phyloP scores from a whole-genome alignment of 164 flowering plant species.

The Cinnamomum chago region DNA sequence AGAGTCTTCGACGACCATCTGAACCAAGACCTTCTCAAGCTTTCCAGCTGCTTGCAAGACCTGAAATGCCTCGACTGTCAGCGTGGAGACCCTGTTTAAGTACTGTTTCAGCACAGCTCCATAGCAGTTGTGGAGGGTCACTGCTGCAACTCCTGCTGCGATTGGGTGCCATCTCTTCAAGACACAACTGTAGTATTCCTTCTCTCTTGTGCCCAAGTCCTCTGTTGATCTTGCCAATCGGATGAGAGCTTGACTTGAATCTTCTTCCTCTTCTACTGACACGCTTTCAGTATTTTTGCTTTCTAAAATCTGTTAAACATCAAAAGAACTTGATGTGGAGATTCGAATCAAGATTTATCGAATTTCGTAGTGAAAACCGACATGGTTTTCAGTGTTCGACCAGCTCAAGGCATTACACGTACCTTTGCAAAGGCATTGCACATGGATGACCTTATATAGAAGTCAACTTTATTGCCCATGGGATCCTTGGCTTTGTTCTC shows the following conservation, averaged over 20 bases:
- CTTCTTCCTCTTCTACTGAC: constrained; percentile 21
- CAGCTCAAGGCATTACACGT: not conserved
- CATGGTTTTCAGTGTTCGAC: no score
- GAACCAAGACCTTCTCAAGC: constrained; percentile 73
- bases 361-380: no score
- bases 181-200: constrained; percentile 62
- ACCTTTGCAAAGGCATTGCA: constrained; percentile 78
- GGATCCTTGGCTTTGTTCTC: constrained; percentile 27
- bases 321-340: not conserved
- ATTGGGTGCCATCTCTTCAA: constrained; percentile 77
- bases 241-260: constrained; percentile 41
- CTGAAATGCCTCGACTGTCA: constrained; percentile 42
- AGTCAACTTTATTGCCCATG: constrained; percentile 48
- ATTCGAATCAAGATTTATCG: no score
- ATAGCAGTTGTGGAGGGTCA: constrained; percentile 75
- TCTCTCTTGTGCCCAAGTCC: constrained; percentile 67
- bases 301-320: constrained; percentile 44
- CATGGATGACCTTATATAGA: constrained; percentile 63
- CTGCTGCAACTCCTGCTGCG: constrained; percentile 76
- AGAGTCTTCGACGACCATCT: constrained; percentile 86
- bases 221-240: constrained; percentile 61
- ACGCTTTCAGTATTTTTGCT: constrained; percentile 19
- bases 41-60: constrained; percentile 77
- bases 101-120: constrained; percentile 71
- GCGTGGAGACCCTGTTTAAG: constrained; percentile 32